phyloP scores from a whole-genome alignment of 2,329 filamentous ascomycete species.

The Penicillium sp. region DNA sequence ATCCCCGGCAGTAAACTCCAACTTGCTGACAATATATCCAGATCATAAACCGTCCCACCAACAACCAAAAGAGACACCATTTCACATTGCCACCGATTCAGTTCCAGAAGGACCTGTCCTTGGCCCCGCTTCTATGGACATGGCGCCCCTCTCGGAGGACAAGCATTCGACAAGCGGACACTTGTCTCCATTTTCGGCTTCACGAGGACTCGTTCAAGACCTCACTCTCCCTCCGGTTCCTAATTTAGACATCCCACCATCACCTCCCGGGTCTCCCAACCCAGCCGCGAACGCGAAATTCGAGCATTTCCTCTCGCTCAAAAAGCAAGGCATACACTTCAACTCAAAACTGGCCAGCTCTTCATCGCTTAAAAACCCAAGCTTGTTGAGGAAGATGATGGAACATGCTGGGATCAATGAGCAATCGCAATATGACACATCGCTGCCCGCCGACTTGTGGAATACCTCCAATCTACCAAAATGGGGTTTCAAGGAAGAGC shows the following conservation, averaged over 20 bases:
- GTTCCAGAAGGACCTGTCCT: constrained; percentile 33
- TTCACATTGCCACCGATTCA: constrained; percentile 5
- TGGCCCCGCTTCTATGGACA: constrained; percentile 35
- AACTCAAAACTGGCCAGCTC: constrained; percentile 60
- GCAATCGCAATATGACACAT: constrained; percentile 54
- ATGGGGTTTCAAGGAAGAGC: constrained; percentile 49
- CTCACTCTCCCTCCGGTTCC: constrained; percentile 53
- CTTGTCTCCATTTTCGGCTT: constrained; percentile 51
- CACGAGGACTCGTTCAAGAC: constrained; percentile 53
- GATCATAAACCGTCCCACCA: background rate
- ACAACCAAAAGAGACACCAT: background rate
- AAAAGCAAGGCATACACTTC: constrained; percentile 62
- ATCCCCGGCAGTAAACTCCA: background rate
- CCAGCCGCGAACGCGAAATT: constrained; percentile 55
- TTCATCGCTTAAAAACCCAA: constrained; percentile 59
- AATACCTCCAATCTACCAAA: constrained; percentile 38
- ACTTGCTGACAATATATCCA: background rate
- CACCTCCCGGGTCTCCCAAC: constrained; percentile 47
- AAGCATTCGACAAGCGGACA: constrained; percentile 14
- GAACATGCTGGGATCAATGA: constrained; percentile 56
- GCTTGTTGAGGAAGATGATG: constrained; percentile 56
- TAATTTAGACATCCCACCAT: constrained; percentile 46
- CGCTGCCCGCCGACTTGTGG: constrained; percentile 45
- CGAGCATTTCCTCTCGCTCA: constrained; percentile 59
- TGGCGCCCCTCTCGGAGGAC: constrained; percentile 13